A percentile compares a stretch with the other conserved stretches of the same genome.
Evolutionary conservation across 768 basidiomycete genomes (phyloP).

Genomic region (Naganishia kalamii): DNA sequence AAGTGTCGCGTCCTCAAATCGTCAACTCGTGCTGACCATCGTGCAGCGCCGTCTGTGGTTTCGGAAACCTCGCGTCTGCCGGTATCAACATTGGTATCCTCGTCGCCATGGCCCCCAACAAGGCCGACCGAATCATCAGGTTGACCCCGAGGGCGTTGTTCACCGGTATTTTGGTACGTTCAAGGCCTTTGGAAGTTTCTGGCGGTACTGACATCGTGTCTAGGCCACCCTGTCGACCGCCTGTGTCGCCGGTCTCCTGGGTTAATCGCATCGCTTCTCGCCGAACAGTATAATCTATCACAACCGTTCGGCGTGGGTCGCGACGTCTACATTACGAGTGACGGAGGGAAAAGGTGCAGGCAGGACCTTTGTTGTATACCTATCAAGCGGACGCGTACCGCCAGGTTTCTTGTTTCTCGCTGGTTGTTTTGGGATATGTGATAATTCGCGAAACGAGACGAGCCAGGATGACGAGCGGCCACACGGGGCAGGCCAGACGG

Average conservation of each 20-base stretch:
- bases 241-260: slow-evolving; percentile 28
- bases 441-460: too few relatives aligned
- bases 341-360: too few relatives aligned
- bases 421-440: slow-evolving; percentile 16
- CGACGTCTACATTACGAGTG: too few relatives aligned
- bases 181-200: too few relatives aligned
- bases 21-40: background rate
- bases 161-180: slow-evolving; percentile 27
- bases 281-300: background rate
- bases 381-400: background rate
- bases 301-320: too few relatives aligned
- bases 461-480: too few relatives aligned
- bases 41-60: slow-evolving; percentile 67
- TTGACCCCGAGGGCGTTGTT: slow-evolving; percentile 29
- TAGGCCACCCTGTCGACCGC: slow-evolving; percentile 31
- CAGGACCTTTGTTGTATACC: background rate
- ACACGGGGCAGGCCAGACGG: too few relatives aligned
- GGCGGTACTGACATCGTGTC: background rate
- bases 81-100: slow-evolving; percentile 81
- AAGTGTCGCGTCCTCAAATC: background rate
- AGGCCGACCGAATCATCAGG: slow-evolving; percentile 63
- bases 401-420: background rate
- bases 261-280: slow-evolving; percentile 1
- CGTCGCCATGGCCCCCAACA: slow-evolving; percentile 62
- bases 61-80: slow-evolving; percentile 64